Evolutionary conservation across 1,284 basidiomycete genomes (phyloP).

Genomic region (Termitomyces sp.): DNA sequence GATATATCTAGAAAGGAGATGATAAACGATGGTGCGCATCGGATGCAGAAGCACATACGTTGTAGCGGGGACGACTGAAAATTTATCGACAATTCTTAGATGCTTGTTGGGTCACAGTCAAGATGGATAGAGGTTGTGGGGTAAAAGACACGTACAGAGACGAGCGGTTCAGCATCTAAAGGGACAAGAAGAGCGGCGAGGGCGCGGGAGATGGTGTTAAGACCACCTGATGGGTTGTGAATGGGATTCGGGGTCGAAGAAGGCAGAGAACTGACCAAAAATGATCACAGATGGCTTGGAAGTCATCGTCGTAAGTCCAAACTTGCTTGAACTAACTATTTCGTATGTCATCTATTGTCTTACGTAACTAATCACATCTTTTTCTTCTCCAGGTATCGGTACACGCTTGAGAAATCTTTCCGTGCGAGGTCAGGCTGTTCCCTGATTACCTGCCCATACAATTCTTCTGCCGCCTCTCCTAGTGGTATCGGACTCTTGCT

Average conservation of each 20-base stretch:
- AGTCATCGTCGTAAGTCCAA: constrained; percentile 10
- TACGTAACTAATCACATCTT: constrained; percentile 8
- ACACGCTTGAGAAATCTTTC: constrained; percentile 81
- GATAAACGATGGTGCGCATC: neutral
- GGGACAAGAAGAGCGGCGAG: constrained; percentile 63
- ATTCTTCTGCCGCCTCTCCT: constrained; percentile 52
- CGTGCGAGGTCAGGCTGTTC: constrained; percentile 51
- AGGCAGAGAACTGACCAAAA: constrained; percentile 49
- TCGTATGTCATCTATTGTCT: constrained; percentile 13
- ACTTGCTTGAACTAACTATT: constrained; percentile 1
- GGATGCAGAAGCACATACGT: constrained; percentile 52
- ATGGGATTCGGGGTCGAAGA: neutral
- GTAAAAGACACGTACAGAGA: constrained; percentile 55
- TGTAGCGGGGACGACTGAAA: constrained; percentile 79
- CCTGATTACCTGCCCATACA: constrained; percentile 55
- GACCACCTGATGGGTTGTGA: constrained; percentile 47
- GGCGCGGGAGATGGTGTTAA: constrained; percentile 70
- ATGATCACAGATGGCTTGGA: constrained; percentile 71
- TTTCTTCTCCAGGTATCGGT: constrained; percentile 47
- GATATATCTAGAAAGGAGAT: constrained; percentile 54
- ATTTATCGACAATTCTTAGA: constrained; percentile 81
- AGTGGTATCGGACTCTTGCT: constrained; percentile 56
- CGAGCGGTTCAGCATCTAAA: constrained; percentile 57
- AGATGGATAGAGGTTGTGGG: constrained; percentile 8
- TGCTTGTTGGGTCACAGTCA: constrained; percentile 36